Evolutionary conservation across 805 yeast genomes (phyloP).

Genomic region (Pichia manshurica): DNA sequence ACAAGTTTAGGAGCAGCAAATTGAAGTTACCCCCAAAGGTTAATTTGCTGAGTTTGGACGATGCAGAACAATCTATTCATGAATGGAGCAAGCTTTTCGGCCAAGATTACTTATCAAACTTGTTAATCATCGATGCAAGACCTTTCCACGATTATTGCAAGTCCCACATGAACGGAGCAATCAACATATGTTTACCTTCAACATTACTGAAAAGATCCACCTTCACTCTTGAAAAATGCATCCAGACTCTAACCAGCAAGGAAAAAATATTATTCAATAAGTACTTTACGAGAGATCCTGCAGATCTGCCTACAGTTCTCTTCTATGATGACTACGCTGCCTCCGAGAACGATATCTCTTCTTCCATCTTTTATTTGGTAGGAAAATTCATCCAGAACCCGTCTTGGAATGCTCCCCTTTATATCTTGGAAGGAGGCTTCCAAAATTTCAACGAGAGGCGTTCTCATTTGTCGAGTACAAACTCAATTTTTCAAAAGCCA

Average conservation of each 20-base stretch:
- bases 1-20: constrained; percentile 21
- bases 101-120: constrained; percentile 24
- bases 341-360: constrained; percentile 29
- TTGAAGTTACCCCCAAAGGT: constrained; percentile 22
- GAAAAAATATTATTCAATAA: constrained; percentile 41
- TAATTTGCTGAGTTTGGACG: constrained; percentile 16
- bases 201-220: constrained; percentile 73
- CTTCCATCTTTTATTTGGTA: constrained; percentile 40
- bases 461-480: background rate
- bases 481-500: background rate
- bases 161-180: constrained; percentile 51
- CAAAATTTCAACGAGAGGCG: constrained; percentile 27
- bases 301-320: constrained; percentile 38
- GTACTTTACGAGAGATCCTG: constrained; percentile 27
- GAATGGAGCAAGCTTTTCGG: constrained; percentile 18
- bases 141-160: constrained; percentile 70
- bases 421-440: constrained; percentile 39
- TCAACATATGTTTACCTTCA: constrained; percentile 84
- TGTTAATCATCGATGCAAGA: constrained; percentile 68
- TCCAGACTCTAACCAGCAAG: constrained; percentile 50
- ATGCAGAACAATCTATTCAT: constrained; percentile 17
- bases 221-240: constrained; percentile 58
- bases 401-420: constrained; percentile 37
- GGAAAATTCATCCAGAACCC: constrained; percentile 40
- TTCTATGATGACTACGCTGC: constrained; percentile 45